Conservation (phyloP, 1,139 yeast species). For the Williopsis jadinii region DNA sequence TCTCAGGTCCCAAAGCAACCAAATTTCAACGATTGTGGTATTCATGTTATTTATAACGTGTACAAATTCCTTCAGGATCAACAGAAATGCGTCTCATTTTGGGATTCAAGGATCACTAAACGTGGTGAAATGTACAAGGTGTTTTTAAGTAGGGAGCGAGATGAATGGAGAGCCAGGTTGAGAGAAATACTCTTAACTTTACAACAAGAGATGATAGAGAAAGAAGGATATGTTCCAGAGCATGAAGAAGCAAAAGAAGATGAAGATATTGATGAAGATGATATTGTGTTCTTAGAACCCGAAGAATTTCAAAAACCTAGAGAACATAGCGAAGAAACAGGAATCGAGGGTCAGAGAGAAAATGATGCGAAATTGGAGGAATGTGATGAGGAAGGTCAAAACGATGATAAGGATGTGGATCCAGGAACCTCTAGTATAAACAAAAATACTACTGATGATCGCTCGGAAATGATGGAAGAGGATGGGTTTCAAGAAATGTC, state of each 20-base stretch:
- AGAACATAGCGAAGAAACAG: neutral
- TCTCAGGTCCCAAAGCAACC: constrained; percentile 78
- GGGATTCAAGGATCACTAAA: constrained; percentile 31
- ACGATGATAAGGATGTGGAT: neutral
- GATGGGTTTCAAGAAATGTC: neutral
- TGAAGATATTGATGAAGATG: constrained; percentile 14
- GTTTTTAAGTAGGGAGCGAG: constrained; percentile 24
- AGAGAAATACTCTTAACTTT: constrained; percentile 29
- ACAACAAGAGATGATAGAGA: constrained; percentile 32
- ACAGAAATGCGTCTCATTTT: constrained; percentile 39
- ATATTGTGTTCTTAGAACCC: constrained; percentile 15
- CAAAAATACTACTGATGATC: neutral
- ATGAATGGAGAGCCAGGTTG: constrained; percentile 29
- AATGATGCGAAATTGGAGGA: neutral
- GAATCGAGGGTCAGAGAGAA: neutral
- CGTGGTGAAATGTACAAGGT: neutral
- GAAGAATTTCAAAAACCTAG: constrained; percentile 12
- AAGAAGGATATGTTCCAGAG: constrained; percentile 12
- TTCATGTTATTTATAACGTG: constrained; percentile 80
- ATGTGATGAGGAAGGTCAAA: neutral
- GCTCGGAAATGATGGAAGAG: neutral
- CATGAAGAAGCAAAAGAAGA: constrained; percentile 1
- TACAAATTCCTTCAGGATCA: constrained; percentile 55
- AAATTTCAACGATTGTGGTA: constrained; percentile 92
- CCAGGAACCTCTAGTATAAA: neutral